A percentile compares a stretch with the other conserved stretches of the same genome.
Evolutionary conservation across 208 protist species (phyloP).

Genomic region (Trypanosomatidae sp.): DNA sequence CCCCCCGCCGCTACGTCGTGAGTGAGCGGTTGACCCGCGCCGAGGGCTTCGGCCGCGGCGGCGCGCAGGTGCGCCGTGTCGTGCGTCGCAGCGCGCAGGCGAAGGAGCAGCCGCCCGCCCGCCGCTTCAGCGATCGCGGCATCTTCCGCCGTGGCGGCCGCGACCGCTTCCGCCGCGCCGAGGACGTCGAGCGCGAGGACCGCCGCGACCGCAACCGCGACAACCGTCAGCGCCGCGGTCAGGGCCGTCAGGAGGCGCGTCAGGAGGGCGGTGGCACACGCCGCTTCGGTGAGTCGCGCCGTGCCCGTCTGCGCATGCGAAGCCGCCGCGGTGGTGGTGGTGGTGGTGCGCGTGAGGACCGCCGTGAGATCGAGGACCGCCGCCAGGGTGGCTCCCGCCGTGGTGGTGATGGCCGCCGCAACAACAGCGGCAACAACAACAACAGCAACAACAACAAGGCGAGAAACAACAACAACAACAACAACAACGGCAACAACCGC

Average conservation of each 20-base stretch:
- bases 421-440: too few relatives aligned
- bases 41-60: constrained; percentile 84
- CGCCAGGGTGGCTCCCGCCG: too few relatives aligned
- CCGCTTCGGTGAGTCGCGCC: constrained; percentile 8
- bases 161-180: constrained; percentile 79
- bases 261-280: too few relatives aligned
- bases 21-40: constrained; percentile 67
- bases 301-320: constrained; percentile 16
- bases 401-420: too few relatives aligned
- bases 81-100: constrained; percentile 24
- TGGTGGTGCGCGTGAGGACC: too few relatives aligned
- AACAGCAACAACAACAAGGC: too few relatives aligned
- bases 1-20: constrained; percentile 79
- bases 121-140: constrained; percentile 62
- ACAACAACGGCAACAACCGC: too few relatives aligned
- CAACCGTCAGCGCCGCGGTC: constrained; percentile 17
- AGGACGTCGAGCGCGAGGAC: constrained; percentile 62
- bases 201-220: constrained; percentile 60
- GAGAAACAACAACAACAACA: too few relatives aligned
- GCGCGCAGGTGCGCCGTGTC: constrained; percentile 58
- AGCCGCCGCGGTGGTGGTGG: constrained; percentile 15
- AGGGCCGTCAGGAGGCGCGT: neutral
- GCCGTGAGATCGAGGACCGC: constrained; percentile 19
- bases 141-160: constrained; percentile 62
- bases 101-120: neutral